phyloP scores from a whole-genome alignment of 768 basidiomycete genomes.

The Leccinum rimulosum region DNA sequence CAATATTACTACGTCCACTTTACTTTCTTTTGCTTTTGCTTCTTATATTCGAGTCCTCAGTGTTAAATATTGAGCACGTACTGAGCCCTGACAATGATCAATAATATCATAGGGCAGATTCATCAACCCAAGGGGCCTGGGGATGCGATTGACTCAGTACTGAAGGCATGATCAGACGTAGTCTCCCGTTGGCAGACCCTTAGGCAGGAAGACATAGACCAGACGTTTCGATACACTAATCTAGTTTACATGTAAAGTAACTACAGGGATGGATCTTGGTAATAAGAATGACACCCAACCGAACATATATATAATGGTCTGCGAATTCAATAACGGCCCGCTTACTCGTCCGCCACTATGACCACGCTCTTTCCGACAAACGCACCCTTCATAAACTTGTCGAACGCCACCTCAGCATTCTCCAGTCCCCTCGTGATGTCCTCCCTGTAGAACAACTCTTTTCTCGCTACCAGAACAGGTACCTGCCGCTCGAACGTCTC shows the following conservation, averaged over 20 bases:
- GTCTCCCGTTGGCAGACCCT: too few relatives aligned
- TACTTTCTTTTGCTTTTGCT: neutral
- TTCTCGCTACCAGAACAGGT: conserved; percentile 40
- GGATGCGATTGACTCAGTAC: neutral
- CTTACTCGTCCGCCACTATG: conserved; percentile 4
- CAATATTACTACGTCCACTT: neutral
- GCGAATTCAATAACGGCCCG: neutral
- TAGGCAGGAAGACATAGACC: neutral
- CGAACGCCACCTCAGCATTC: conserved; percentile 13
- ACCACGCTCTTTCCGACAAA: conserved; percentile 10
- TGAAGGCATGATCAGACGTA: neutral
- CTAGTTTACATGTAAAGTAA: neutral
- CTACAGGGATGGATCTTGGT: neutral
- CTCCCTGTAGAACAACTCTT: conserved; percentile 47
- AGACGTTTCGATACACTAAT: neutral
- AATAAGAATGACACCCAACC: neutral
- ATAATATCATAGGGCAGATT: neutral
- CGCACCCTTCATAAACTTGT: conserved; percentile 7
- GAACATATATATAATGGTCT: neutral
- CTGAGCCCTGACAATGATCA: neutral
- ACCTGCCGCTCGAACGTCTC: conserved; percentile 43
- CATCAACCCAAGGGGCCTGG: neutral
- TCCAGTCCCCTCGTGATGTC: conserved; percentile 46
- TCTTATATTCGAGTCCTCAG: neutral
- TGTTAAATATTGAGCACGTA: neutral